These are phyloP conservation scores for Asterionellopsis glacialis DNA, from an alignment of 108 stramenopile species.

Conservation along the genomic window DNA sequence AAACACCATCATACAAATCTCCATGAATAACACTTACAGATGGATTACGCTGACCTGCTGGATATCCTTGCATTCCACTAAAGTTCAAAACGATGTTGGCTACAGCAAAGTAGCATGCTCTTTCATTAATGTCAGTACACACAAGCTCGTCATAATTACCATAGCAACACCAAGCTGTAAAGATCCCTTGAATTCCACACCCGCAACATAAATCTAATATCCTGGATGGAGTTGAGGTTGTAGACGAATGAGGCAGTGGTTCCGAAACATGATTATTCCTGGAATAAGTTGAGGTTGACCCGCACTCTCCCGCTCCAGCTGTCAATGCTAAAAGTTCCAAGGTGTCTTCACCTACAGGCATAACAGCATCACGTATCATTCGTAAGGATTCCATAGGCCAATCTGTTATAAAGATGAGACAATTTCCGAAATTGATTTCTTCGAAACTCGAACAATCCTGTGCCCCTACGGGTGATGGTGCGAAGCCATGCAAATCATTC, in stretches of 20 bases:
- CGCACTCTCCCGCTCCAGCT: conserved; percentile 2
- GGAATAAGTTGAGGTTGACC: no score
- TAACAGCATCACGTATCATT: conserved; percentile 18
- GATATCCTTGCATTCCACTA: neutral
- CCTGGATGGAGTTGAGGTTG: neutral
- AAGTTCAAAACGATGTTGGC: conserved; percentile 18
- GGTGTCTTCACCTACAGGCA: conserved; percentile 33
- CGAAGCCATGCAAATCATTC: conserved; percentile 1
- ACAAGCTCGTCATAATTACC: conserved; percentile 7
- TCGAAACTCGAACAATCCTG: neutral
- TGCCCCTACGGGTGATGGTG: neutral
- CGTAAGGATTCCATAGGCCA: conserved; percentile 27
- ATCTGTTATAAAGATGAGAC: conserved; percentile 20
- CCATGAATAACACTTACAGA: neutral
- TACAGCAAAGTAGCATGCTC: conserved; percentile 20
- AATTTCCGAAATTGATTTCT: no score
- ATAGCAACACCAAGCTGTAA: conserved; percentile 9
- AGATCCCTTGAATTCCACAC: conserved; percentile 36
- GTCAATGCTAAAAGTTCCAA: conserved; percentile 25
- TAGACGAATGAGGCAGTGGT: neutral
- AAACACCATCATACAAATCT: conserved; percentile 6
- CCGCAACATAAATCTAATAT: conserved; percentile 33
- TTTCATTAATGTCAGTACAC: conserved; percentile 16
- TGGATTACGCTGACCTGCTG: no score
- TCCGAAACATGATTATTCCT: conserved; percentile 1